Evolutionary conservation across 257 asterid species (phyloP).

Genomic region (Salvia splendens): DNA sequence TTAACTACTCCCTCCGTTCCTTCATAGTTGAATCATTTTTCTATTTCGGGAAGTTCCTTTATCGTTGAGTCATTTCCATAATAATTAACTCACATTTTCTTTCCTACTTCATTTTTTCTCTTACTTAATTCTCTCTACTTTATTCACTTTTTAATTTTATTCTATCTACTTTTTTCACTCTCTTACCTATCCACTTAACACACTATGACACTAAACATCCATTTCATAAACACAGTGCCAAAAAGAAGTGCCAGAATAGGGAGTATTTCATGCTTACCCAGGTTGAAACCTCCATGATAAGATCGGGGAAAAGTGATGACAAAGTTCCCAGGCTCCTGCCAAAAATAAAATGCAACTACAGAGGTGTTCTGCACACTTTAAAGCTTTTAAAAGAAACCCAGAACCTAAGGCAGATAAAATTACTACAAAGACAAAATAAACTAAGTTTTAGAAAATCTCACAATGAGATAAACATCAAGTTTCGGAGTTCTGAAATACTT

Average conservation of each 20-base stretch:
- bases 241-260: too few species aligned
- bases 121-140: too few species aligned
- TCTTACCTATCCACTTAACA: too few species aligned
- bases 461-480: neutral
- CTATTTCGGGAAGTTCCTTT: too few species aligned
- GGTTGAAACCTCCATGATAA: constrained; percentile 97
- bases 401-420: constrained; percentile 10
- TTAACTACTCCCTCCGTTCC: neutral
- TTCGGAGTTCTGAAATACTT: constrained; percentile 12
- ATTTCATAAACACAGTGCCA: too few species aligned
- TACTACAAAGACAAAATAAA: constrained; percentile 16
- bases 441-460: constrained; percentile 2
- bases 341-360: constrained; percentile 29
- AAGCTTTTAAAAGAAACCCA: neutral
- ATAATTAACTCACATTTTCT: too few species aligned
- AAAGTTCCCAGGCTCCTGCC: constrained; percentile 97
- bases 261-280: constrained; percentile 55
- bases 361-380: constrained; percentile 8
- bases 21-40: too few species aligned
- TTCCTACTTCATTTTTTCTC: too few species aligned
- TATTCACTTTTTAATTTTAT: too few species aligned
- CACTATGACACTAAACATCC: too few species aligned
- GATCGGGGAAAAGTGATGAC: constrained; percentile 96
- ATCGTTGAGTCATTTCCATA: too few species aligned
- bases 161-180: too few species aligned